A percentile compares a stretch with the other conserved stretches of the same genome.
These are phyloP conservation scores for Striga asiatica DNA, from an alignment of 257 asterid genomes.

Conservation along the genomic window DNA sequence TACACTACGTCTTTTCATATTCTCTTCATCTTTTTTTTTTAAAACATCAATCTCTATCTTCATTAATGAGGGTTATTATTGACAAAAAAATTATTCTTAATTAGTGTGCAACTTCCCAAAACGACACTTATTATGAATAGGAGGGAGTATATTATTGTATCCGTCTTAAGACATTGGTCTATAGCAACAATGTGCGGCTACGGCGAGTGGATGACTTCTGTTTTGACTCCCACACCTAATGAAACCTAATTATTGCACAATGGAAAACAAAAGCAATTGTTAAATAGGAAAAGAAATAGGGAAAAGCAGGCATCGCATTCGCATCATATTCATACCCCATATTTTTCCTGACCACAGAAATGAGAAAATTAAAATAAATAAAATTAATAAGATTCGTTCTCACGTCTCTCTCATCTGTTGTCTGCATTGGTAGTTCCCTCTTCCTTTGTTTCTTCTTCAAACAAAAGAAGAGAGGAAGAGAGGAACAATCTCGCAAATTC, in stretches of 20 bases:
- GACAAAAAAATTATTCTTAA: no score
- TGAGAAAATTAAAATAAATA: no score
- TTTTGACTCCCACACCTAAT: slow-evolving; percentile 10
- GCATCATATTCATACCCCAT: background rate
- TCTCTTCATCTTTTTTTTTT: no score
- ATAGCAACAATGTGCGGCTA: no score
- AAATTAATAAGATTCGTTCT: slow-evolving; percentile 35
- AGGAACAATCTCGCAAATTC: slow-evolving; percentile 10
- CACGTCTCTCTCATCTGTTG: slow-evolving; percentile 13
- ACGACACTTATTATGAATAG: no score
- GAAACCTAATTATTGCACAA: slow-evolving; percentile 4
- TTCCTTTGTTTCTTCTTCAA: slow-evolving; percentile 2
- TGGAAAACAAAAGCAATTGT: background rate
- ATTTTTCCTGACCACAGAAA: no score
- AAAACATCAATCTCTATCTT: no score
- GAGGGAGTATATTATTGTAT: no score
- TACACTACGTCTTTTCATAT: no score
- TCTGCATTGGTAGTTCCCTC: slow-evolving; percentile 13
- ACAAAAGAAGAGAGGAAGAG: slow-evolving; percentile 38
- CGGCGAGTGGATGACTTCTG: slow-evolving; percentile 1
- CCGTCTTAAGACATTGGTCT: no score
- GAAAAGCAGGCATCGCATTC: background rate
- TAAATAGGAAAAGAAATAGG: background rate
- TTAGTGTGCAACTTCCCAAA: no score
- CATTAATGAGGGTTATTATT: no score